A percentile compares a stretch with the other conserved stretches of the same genome.
Conservation (phyloP, 2,329 filamentous ascomycete genomes). For the Microcyclospora tardicrescens region DNA sequence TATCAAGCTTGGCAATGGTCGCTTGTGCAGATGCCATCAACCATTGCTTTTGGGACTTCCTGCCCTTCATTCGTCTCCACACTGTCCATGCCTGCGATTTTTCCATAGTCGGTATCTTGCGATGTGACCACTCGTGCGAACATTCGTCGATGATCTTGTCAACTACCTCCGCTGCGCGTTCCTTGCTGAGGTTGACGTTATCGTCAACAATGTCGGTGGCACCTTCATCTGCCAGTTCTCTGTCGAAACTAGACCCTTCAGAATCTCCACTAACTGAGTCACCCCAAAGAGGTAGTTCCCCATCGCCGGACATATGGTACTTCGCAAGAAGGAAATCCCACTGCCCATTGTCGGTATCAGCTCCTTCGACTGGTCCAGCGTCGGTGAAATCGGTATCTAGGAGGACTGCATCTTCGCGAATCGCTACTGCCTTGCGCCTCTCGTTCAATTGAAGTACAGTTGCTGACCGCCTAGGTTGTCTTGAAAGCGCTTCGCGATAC, state of each 20-base stretch:
- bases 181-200: slow-evolving; percentile 21
- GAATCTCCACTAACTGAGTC: slow-evolving; percentile 2
- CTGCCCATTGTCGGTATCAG: slow-evolving; percentile 6
- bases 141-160: slow-evolving; percentile 40
- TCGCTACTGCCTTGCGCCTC: slow-evolving; percentile 10
- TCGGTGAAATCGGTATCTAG: slow-evolving; percentile 9
- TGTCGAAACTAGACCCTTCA: too few relatives aligned
- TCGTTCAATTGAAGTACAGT: slow-evolving; percentile 15
- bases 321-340: slow-evolving; percentile 18
- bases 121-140: slow-evolving; percentile 44
- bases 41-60: slow-evolving; percentile 23
- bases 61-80: slow-evolving; percentile 46
- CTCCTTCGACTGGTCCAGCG: neutral
- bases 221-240: slow-evolving; percentile 11
- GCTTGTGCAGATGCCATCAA: slow-evolving; percentile 35
- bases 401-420: slow-evolving; percentile 15
- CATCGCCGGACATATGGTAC: slow-evolving; percentile 23
- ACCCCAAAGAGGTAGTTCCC: slow-evolving; percentile 13
- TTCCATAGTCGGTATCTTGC: slow-evolving; percentile 43
- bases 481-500: slow-evolving; percentile 14
- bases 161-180: slow-evolving; percentile 42
- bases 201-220: slow-evolving; percentile 40
- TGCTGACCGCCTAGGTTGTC: slow-evolving; percentile 15
- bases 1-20: slow-evolving; percentile 31
- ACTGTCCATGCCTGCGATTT: slow-evolving; percentile 37